Evolutionary conservation across 73 alveolate genomes (phyloP).

Genomic region (Paramecium tetraurelia): DNA sequence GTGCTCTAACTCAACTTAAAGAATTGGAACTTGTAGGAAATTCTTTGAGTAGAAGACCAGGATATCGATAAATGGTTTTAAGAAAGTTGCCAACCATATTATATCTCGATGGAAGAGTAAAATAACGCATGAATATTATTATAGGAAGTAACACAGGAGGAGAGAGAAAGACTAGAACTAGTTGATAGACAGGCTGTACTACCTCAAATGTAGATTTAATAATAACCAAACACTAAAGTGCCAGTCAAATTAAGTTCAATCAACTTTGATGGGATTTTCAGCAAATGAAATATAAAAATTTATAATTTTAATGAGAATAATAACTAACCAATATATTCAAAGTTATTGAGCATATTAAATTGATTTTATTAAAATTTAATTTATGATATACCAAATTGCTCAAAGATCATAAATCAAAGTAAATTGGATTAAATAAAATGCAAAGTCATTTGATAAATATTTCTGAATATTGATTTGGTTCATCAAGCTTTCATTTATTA

Average conservation of each 20-base stretch:
- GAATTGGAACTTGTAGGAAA: conserved; percentile 72
- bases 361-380: neutral
- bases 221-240: conserved; percentile 44
- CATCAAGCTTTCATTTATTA: neutral
- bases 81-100: conserved; percentile 70
- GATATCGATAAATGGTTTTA: conserved; percentile 72
- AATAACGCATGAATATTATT: neutral
- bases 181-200: conserved; percentile 45
- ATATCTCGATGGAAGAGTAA: conserved; percentile 69
- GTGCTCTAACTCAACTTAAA: conserved; percentile 63
- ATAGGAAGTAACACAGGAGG: conserved; percentile 65
- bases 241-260: conserved; percentile 57
- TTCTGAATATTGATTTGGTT: neutral
- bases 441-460: neutral
- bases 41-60: conserved; percentile 80
- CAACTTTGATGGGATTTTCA: conserved; percentile 54
- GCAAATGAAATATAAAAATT: neutral
- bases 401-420: neutral
- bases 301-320: neutral
- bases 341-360: neutral
- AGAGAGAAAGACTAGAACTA: conserved; percentile 73
- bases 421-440: neutral
- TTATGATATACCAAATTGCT: neutral
- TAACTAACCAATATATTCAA: neutral
- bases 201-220: conserved; percentile 49